These are phyloP conservation scores for Xylaria digitata DNA, from an alignment of 2,329 filamentous ascomycete genomes.

Conservation along the genomic window DNA sequence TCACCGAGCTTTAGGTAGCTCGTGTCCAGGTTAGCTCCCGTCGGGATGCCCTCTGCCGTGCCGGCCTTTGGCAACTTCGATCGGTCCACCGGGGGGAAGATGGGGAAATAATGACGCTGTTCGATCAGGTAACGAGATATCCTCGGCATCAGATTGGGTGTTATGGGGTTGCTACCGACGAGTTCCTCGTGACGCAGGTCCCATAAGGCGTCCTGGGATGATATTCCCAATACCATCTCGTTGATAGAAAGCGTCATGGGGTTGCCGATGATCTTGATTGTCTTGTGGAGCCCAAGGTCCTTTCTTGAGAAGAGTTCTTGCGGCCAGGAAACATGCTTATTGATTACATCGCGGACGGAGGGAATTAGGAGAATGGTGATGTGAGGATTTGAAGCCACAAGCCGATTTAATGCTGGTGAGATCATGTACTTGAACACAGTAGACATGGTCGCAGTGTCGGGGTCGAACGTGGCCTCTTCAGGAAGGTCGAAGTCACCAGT, in stretches of 20 bases:
- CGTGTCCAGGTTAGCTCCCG: slow-evolving; percentile 83
- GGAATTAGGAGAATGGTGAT: slow-evolving; percentile 87
- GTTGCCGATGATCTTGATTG: slow-evolving; percentile 81
- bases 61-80: slow-evolving; percentile 74
- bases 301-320: slow-evolving; percentile 69
- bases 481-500: slow-evolving; percentile 82
- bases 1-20: slow-evolving; percentile 90
- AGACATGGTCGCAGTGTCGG: slow-evolving; percentile 81
- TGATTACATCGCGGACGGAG: slow-evolving; percentile 76
- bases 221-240: slow-evolving; percentile 84
- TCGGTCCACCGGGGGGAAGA: slow-evolving; percentile 84
- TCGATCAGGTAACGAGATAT: slow-evolving; percentile 83
- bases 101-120: slow-evolving; percentile 89
- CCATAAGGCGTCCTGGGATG: slow-evolving; percentile 83
- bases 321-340: slow-evolving; percentile 76
- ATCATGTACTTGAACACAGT: slow-evolving; percentile 88
- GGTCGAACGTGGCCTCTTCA: slow-evolving; percentile 70
- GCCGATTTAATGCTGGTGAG: slow-evolving; percentile 75
- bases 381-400: slow-evolving; percentile 75
- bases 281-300: slow-evolving; percentile 82
- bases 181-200: slow-evolving; percentile 83
- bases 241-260: slow-evolving; percentile 91
- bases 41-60: slow-evolving; percentile 67
- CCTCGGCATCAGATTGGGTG: slow-evolving; percentile 74
- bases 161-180: slow-evolving; percentile 65